Evolutionary conservation across 1,284 basidiomycete species (phyloP).

Genomic region (Leccinum solheimii): DNA sequence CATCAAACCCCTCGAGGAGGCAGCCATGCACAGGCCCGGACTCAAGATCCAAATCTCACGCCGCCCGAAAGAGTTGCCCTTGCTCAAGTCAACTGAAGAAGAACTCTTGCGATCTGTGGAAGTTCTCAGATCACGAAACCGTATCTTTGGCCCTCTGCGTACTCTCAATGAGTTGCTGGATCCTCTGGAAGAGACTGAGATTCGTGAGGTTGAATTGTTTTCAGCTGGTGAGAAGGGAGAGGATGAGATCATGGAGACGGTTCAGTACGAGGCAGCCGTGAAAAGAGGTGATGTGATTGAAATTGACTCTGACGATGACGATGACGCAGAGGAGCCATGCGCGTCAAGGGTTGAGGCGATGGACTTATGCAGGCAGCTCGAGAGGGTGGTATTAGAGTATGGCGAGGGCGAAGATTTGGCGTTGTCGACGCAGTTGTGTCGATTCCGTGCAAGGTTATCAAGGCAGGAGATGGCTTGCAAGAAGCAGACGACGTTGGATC

Average conservation of each 20-base stretch:
- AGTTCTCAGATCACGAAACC: not conserved
- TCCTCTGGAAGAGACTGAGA: not conserved
- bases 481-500: not conserved
- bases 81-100: not conserved
- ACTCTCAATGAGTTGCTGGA: not conserved
- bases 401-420: not conserved
- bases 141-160: not conserved
- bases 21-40: not conserved
- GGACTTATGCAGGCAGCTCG: not conserved
- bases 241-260: not conserved
- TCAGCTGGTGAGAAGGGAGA: not conserved
- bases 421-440: not conserved
- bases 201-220: not conserved
- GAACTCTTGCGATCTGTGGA: not conserved
- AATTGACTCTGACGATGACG: not conserved
- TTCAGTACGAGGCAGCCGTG: not conserved
- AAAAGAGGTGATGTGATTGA: not conserved
- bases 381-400: not conserved
- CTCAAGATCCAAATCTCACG: not conserved
- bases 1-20: not conserved
- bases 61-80: not conserved
- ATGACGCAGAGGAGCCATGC: not conserved
- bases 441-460: not conserved
- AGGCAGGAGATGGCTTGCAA: not conserved
- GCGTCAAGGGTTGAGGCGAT: not conserved